Base-by-base conservation (phyloP, 2,329 filamentous ascomycete species). In the Mycogone perniciosa region DNA sequence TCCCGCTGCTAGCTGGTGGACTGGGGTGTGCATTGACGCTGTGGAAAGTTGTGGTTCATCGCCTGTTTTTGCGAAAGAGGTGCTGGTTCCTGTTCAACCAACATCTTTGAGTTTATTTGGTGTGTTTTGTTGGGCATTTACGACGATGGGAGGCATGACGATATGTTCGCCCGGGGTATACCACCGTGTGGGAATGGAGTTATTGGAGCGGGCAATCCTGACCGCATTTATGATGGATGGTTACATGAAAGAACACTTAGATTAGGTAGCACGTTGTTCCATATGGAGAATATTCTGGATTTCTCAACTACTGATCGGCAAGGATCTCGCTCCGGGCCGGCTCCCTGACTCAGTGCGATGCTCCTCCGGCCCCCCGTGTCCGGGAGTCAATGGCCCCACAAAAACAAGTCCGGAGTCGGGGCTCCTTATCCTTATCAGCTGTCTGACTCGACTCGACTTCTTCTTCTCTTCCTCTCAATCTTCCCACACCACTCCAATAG, bases 1-100 rank as follows among this genome's bases (percentile, higher is more conserved):
- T 61, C 31, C 59, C 59, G 8, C 49, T 61, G 38, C 47, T 61
- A n/a, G 57, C 56, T 6, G 59, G 59, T 11, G 49, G 38, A 8
- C 9, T 59, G 51, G 58, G 53, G 1, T 53, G 48, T 3, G 50
- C 44, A 10, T 31, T 61, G 46, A 51, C 51, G 8, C 20, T 56
- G 2, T 60, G 59, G 59, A 57, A 51, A 30, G 44, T 61, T 11
- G 11, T 60, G n/a, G 37, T 43, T 10, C 51, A 56, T 26, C 43
- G 56, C 8, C 39, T 57, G 50, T 43, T 59, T 26, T 13, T 55
- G 27, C 50, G 40, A 38, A 56, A 50, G 50, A 29, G 57, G 10
- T 61, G 59, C 31, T 53, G 56, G 51, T 52, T 56, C 29, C 31
- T 61, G 4, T 54, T 61, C 52, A 56, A 57, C 1, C 49, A 52